These are phyloP conservation scores for Candida sojae DNA, from an alignment of 1,139 yeast genomes.

Conservation along the genomic window DNA sequence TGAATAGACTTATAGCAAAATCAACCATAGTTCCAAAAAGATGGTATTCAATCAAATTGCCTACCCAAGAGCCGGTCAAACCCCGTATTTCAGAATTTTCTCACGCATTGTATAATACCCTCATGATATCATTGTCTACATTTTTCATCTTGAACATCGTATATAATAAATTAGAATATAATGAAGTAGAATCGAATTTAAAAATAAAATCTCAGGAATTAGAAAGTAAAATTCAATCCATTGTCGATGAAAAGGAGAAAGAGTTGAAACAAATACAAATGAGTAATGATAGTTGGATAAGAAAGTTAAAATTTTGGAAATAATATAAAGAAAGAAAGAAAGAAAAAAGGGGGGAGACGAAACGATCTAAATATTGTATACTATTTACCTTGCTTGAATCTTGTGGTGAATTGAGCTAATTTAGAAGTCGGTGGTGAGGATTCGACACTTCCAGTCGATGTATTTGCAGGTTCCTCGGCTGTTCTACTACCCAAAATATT, in stretches of 20 bases:
- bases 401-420: constrained; percentile 44
- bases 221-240: constrained; percentile 31
- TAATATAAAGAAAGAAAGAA: constrained; percentile 7
- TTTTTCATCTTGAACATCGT: constrained; percentile 38
- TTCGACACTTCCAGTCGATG: constrained; percentile 26
- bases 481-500: constrained; percentile 7
- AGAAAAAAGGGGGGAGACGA: not conserved
- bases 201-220: constrained; percentile 24
- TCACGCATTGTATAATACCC: constrained; percentile 40
- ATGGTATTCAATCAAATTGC: constrained; percentile 8
- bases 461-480: constrained; percentile 15
- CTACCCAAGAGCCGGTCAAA: constrained; percentile 16
- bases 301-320: constrained; percentile 22
- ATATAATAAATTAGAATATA: constrained; percentile 35
- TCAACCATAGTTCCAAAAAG: not conserved
- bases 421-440: constrained; percentile 37
- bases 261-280: constrained; percentile 14
- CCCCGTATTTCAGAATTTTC: constrained; percentile 41
- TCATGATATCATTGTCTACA: constrained; percentile 42
- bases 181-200: constrained; percentile 28
- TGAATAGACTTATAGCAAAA: not conserved
- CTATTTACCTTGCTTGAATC: constrained; percentile 22
- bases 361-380: constrained; percentile 1
- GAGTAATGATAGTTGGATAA: constrained; percentile 21
- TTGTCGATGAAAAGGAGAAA: constrained; percentile 31